phyloP scores from a whole-genome alignment of 139 green algal species.

The Chlorella sp. region DNA sequence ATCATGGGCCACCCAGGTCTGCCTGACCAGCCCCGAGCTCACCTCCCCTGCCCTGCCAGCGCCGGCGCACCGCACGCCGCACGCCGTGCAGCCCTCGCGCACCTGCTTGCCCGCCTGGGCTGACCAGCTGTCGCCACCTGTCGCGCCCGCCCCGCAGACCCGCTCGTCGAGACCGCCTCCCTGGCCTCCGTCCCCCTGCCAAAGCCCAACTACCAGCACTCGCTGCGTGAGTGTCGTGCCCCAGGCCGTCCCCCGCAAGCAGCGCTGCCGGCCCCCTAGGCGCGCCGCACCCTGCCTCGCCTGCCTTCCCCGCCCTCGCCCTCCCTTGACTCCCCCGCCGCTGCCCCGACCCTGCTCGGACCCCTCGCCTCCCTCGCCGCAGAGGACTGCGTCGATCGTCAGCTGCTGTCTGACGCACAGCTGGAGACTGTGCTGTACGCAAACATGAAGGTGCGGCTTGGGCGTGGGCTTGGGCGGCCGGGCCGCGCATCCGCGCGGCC shows the following conservation, averaged over 20 bases:
- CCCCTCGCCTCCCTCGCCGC: too few species aligned
- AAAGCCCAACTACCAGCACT: constrained; percentile 53
- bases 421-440: constrained; percentile 77
- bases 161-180: constrained; percentile 74
- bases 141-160: constrained; percentile 28
- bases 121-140: neutral
- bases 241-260: too few species aligned
- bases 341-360: too few species aligned
- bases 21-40: neutral
- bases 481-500: too few species aligned
- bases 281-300: too few species aligned
- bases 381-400: constrained; percentile 40
- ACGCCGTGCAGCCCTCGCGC: neutral
- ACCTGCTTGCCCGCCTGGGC: neutral
- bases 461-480: too few species aligned
- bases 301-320: too few species aligned
- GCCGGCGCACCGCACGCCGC: neutral
- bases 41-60: neutral
- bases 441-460: constrained; percentile 72
- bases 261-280: too few species aligned
- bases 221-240: too few species aligned
- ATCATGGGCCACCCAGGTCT: constrained; percentile 33
- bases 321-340: too few species aligned
- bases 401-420: constrained; percentile 67
- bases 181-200: constrained; percentile 63